A percentile compares a stretch with the other conserved stretches of the same genome.
These are phyloP conservation scores for Artemisia argyi DNA, from an alignment of 129 eudicot genomes.

Conservation along the genomic window DNA sequence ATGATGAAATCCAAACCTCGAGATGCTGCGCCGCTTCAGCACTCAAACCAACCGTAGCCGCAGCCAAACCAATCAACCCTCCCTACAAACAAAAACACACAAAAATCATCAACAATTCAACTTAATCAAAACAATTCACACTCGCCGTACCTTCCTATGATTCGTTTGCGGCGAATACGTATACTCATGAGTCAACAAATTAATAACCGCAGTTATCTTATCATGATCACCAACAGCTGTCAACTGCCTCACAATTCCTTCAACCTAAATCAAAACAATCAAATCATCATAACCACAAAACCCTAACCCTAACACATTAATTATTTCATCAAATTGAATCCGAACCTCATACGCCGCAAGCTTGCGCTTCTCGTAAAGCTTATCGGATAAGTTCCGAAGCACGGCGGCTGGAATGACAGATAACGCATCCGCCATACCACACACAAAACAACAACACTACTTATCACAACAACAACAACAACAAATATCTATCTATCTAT, in stretches of 20 bases:
- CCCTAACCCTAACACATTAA: no score
- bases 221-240: constrained; percentile 76
- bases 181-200: constrained; percentile 70
- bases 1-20: constrained; percentile 50
- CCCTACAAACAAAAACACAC: constrained; percentile 47
- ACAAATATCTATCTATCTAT: no score
- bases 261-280: constrained; percentile 59
- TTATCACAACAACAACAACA: no score
- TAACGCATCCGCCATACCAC: constrained; percentile 75
- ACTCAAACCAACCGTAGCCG: constrained; percentile 92
- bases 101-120: constrained; percentile 20
- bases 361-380: constrained; percentile 89
- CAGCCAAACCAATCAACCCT: constrained; percentile 97
- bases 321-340: neutral
- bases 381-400: constrained; percentile 81
- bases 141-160: constrained; percentile 71
- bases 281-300: constrained; percentile 26
- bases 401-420: constrained; percentile 80
- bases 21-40: constrained; percentile 92
- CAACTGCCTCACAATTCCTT: constrained; percentile 87
- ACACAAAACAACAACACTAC: neutral
- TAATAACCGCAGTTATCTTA: constrained; percentile 77
- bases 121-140: neutral
- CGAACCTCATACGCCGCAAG: constrained; percentile 91
- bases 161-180: constrained; percentile 81